Evolutionary conservation across 2,329 filamentous ascomycete species (phyloP).

Genomic region (Xylaria multiplex): DNA sequence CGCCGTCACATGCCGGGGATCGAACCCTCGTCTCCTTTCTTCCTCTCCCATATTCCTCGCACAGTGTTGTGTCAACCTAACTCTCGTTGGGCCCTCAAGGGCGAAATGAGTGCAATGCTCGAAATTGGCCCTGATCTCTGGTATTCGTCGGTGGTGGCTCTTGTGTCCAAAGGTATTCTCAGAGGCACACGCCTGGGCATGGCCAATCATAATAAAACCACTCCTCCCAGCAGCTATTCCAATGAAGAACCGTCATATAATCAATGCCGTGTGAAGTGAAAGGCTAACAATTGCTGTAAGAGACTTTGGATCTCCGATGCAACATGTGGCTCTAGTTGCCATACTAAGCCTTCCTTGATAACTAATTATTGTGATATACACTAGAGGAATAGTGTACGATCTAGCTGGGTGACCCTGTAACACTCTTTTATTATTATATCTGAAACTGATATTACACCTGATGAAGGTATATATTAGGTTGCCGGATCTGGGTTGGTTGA

Average conservation of each 20-base stretch:
- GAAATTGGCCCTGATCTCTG: constrained; percentile 17
- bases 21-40: constrained; percentile 25
- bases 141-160: constrained; percentile 23
- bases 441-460: neutral
- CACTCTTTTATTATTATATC: neutral
- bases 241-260: neutral
- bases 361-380: neutral
- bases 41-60: constrained; percentile 28
- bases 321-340: neutral
- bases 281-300: neutral
- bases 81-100: constrained; percentile 21
- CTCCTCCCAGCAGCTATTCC: constrained; percentile 15
- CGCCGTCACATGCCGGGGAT: constrained; percentile 17
- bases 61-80: constrained; percentile 21
- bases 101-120: constrained; percentile 24
- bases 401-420: neutral
- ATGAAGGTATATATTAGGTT: neutral
- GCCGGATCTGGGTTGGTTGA: neutral
- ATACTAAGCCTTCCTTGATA: neutral
- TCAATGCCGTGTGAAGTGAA: constrained; percentile 5
- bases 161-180: constrained; percentile 29
- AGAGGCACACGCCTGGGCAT: constrained; percentile 22
- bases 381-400: neutral
- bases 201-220: constrained; percentile 39
- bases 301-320: neutral